Evolutionary conservation across 345 rosid species (phyloP), one percentile per base, ranked within the genome.

Genomic region (Eucalyptus caleyi): DNA sequence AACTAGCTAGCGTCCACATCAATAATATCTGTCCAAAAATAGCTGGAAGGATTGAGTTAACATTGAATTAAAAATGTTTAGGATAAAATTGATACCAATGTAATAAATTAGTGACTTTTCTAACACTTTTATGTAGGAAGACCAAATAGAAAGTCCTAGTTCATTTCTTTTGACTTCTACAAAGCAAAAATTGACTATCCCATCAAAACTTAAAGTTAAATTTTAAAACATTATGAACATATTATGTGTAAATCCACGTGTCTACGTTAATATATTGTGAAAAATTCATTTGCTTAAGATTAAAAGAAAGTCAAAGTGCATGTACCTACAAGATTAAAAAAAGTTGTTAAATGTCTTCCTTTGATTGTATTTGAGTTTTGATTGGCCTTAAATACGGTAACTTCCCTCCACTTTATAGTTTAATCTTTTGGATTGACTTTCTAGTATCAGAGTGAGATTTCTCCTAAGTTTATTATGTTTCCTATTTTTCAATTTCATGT

Each of bases 1-100:
- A 51, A 2, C 1, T 54, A 4, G 26, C 2, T 4, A 3, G 11
- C 1, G 0, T 54, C 27, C 60, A 54, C 0, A 5, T 8, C 26
- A 54, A 23, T 21, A 23, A 54, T 54, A 54, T 54, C 1, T 54
- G 3, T 21, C 26, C 60, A 54, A 54, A 23, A 54, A 21, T 54
- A 23, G 5, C 12, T 0, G 1, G 11, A 54, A 54, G 26, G 26
- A 54, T 23, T 54, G 60, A 1, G 11, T 54, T 54, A 54, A 54
- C 60, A 21, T 0, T 54, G 0, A 23, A 23, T 54, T 23, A 23
- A 54, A 21, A 54, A 23, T 0, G 60, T 54, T 54, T 54, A 54
- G 26, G 60, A 54, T 54, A 0, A 54, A 54, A 23, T 54, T 54
- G 27, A 23, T 54, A 54, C 56, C 4, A 18, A 51, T 54, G 6